A percentile compares a stretch with the other conserved stretches of the same genome.
phyloP scores from a whole-genome alignment of 441 rosid species.

The Adansonia grandidieri region DNA sequence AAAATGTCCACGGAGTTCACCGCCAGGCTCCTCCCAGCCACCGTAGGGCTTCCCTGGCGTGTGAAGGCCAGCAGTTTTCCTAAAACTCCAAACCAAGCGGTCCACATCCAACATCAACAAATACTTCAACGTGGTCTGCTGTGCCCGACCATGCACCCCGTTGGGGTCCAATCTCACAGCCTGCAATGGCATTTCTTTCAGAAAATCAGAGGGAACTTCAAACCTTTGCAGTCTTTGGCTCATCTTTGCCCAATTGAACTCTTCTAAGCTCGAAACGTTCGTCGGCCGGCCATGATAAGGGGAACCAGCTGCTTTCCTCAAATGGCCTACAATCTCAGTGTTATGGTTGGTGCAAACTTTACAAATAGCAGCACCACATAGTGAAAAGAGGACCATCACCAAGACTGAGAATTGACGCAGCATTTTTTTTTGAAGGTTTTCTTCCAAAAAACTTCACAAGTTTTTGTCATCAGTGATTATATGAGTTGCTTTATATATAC shows the following conservation, averaged over 20 bases:
- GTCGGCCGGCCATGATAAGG: neutral
- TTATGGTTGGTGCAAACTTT: conserved; percentile 16
- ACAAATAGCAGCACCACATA: neutral
- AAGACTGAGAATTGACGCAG: neutral
- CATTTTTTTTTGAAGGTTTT: neutral
- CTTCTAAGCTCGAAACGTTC: conserved; percentile 34
- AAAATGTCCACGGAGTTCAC: conserved; percentile 88
- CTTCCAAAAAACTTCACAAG: neutral
- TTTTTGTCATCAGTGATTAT: too few species aligned
- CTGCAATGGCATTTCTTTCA: conserved; percentile 73
- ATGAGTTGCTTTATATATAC: too few species aligned
- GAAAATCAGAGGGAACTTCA: conserved; percentile 45
- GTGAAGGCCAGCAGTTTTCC: conserved; percentile 70
- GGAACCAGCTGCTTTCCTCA: neutral
- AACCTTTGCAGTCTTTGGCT: conserved; percentile 56
- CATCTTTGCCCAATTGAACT: conserved; percentile 61
- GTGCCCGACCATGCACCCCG: conserved; percentile 69
- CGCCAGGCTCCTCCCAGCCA: conserved; percentile 72
- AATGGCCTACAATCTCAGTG: neutral
- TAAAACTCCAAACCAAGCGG: conserved; percentile 78
- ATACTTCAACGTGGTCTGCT: conserved; percentile 84
- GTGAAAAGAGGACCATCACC: neutral
- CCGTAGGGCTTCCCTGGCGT: conserved; percentile 64
- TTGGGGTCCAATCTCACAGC: conserved; percentile 67
- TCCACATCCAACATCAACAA: conserved; percentile 81